Evolutionary conservation across 202 grass and related monocot genomes (phyloP), one percentile per base, ranked within the genome.

Genomic region (Thinopyrum obtusiflorum): DNA sequence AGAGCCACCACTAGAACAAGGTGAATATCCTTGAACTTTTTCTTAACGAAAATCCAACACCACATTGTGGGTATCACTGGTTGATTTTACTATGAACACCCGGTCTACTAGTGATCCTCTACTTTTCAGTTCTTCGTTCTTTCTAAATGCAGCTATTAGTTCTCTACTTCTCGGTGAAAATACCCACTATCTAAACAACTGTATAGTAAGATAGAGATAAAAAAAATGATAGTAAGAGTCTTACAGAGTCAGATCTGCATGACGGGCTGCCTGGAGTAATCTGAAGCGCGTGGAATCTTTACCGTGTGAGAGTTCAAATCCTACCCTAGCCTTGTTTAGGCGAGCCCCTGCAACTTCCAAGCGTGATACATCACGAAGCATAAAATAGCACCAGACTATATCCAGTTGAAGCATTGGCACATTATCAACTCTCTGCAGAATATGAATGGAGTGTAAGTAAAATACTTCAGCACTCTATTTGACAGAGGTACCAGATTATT

Each of bases 301-400:
- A 64, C 97, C 97, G 79, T 99, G 93, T 46, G 93, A 94, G 26
- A 24, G 89, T 65, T 96, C 97, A 76, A 98, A 91, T 62, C 97
- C 93, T 79, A 88, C 42, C 28, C 97, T 85, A 25, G 90, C 90
- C 65, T 89, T 99, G 47, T 83, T 81, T 40, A 99, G 83, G 68
- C 90, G 89, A 77, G 23, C 29, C 73, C 97, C 92, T 53, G 93
- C 92, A n/a, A 92, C 87, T 85, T 92, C 84, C 81, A 99, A 77
- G 32, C 88, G 57, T 15, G 97, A 99, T 59, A 99, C 79, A 60
- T 99, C 93, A 81, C 75, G 86, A 88, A 96, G 93, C 90, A 92
- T 88, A 82, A 99, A 99, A 64, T 99, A 94, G 47, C 97, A 99
- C 97, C 97, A 99, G 7, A 99, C 93, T 86, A 88, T 96, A 92